phyloP scores from a whole-genome alignment of 2,329 filamentous ascomycete genomes.

The Beauveria australis region DNA sequence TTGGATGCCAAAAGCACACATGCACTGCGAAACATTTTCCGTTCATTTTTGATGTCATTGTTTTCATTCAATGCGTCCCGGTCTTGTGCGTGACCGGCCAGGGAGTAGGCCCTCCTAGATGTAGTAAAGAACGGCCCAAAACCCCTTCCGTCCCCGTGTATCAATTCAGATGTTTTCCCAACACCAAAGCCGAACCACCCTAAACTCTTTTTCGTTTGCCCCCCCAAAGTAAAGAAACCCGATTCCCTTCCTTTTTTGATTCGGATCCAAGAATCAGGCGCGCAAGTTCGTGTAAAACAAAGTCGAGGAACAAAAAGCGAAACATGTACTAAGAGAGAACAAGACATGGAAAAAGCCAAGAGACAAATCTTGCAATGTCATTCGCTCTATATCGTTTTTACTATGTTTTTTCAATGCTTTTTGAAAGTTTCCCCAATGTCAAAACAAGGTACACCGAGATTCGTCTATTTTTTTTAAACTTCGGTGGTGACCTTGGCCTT shows the following conservation, averaged over 20 bases:
- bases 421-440: not conserved
- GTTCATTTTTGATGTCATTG: too few species aligned
- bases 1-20: too few species aligned
- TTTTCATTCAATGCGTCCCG: too few species aligned
- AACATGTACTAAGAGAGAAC: not conserved
- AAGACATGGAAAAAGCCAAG: not conserved
- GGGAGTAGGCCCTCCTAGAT: too few species aligned
- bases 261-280: slow-evolving; percentile 5
- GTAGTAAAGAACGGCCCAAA: too few species aligned
- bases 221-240: not conserved
- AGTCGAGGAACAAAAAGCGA: not conserved
- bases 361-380: slow-evolving; percentile 1
- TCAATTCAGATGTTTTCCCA: not conserved
- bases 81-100: too few species aligned
- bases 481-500: slow-evolving; percentile 99
- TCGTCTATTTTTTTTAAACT: slow-evolving; percentile 54
- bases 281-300: not conserved
- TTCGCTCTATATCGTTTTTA: slow-evolving; percentile 7
- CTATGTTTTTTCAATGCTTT: slow-evolving; percentile 7
- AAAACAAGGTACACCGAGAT: slow-evolving; percentile 4
- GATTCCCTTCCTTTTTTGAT: not conserved
- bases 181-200: not conserved
- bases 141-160: too few species aligned
- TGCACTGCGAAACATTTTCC: too few species aligned
- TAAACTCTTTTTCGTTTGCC: not conserved